These are phyloP conservation scores for Zychaea mexicana DNA, from an alignment of 371 early-diverging fungal genomes.

Conservation along the genomic window DNA sequence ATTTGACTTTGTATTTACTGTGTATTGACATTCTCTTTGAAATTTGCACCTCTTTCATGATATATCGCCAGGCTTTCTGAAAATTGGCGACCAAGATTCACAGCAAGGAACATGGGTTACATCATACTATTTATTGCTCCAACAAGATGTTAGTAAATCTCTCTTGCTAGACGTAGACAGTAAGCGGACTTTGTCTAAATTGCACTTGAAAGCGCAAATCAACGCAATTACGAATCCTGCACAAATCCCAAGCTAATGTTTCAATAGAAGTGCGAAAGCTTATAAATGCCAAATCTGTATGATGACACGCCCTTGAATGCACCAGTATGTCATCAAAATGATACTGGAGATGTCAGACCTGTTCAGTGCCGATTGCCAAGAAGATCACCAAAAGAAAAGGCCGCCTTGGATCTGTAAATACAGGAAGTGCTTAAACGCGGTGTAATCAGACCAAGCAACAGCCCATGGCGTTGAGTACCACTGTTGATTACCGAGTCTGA, in stretches of 20 bases:
- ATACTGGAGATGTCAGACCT: slow-evolving; percentile 11
- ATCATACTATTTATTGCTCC: too few species aligned
- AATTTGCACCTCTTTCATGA: too few species aligned
- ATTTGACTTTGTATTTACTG: too few species aligned
- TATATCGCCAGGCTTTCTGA: too few species aligned
- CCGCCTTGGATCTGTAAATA: slow-evolving; percentile 15
- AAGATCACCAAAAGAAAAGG: background rate
- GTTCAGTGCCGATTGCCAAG: slow-evolving; percentile 12
- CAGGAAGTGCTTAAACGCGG: slow-evolving; percentile 15
- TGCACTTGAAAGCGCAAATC: background rate
- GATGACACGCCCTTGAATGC: background rate
- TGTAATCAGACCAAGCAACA: slow-evolving; percentile 20
- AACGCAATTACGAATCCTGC: background rate
- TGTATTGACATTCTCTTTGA: too few species aligned
- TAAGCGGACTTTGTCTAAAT: background rate
- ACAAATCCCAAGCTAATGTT: background rate
- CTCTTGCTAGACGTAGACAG: background rate
- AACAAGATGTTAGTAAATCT: too few species aligned
- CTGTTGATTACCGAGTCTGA: slow-evolving; percentile 50
- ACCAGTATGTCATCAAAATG: slow-evolving; percentile 10
- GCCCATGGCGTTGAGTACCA: slow-evolving; percentile 32
- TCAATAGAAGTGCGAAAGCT: background rate
- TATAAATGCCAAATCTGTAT: background rate
- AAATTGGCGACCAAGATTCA: too few species aligned
- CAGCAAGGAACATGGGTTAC: too few species aligned